These are phyloP conservation scores for Magnaporthiopsis incrustans DNA, from an alignment of 2,329 filamentous ascomycete genomes.

Conservation along the genomic window DNA sequence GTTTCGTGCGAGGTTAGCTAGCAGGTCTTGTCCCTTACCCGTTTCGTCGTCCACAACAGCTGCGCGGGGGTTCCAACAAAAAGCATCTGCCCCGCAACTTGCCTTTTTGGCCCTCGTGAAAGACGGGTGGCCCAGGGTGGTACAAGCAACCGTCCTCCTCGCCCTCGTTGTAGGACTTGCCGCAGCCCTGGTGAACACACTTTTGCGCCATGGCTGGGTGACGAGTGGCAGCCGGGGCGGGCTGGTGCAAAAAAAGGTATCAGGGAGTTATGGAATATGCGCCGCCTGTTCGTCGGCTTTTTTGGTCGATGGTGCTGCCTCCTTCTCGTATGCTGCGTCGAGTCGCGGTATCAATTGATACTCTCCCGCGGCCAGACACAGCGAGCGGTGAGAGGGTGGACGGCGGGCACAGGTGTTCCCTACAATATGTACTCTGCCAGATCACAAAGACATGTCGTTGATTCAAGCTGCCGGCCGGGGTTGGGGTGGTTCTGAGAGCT, in stretches of 20 bases:
- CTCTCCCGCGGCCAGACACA: too few relatives aligned
- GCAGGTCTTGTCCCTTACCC: too few relatives aligned
- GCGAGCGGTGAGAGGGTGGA: too few relatives aligned
- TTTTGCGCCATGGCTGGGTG: conserved; percentile 61
- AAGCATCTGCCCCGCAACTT: conserved; percentile 20
- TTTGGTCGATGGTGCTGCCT: neutral
- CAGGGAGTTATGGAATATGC: neutral
- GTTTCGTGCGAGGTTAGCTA: neutral
- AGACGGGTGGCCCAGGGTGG: conserved; percentile 87
- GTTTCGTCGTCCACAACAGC: too few relatives aligned
- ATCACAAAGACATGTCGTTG: neutral
- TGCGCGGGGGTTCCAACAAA: conserved; percentile 2
- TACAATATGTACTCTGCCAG: neutral
- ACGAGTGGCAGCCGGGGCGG: neutral
- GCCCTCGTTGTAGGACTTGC: conserved; percentile 71
- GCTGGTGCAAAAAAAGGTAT: neutral
- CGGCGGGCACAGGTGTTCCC: neutral
- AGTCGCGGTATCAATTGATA: neutral
- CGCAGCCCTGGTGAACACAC: conserved; percentile 95
- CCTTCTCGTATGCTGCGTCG: too few relatives aligned
- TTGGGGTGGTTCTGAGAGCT: conserved; percentile 14
- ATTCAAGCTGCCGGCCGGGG: neutral
- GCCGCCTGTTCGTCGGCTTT: neutral
- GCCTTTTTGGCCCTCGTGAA: conserved; percentile 99
- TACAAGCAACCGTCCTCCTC: conserved; percentile 78